Evolutionary conservation across 441 rosid genomes (phyloP), one percentile per base, ranked within the genome.

Genomic region (Bocquillonia castaneifolia): DNA sequence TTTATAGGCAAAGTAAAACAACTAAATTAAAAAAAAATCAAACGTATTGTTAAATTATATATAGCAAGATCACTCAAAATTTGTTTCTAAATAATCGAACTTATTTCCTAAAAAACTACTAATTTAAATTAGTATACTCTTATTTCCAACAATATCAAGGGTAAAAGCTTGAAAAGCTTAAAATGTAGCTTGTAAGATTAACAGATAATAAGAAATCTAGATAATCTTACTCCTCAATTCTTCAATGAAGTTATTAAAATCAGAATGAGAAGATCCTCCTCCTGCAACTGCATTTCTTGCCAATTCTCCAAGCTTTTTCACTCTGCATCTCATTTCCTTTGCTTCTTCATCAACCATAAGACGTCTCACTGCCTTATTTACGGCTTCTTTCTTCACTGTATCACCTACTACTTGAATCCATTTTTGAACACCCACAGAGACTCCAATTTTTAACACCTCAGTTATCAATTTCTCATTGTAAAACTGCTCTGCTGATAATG

Each of bases 241-340:
- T 74, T 78, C 70, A 26, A 86, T 57, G 6, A 86, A 57, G 36
- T 56, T 63, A 32, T 45, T 73, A 68, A 81, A 66, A 78, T 83
- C 85, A 40, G 72, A 76, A 57, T 57, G 65, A 26, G 92, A 89
- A 6, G 96, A 85, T n/a, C 96, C 93, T 22, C 83, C 86, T 66
- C 77, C 80, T 63, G 79, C 78, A 20, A 82, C 83, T 0, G 87
- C 85, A 7, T 68, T 77, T 68, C 68, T 77, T 10, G 90, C 90
- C 81, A 72, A 74, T 65, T 72, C 72, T 17, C 71, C 79, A 2
- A 82, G 42, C 1, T n/a, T 72, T 51, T 67, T 69, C 0, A 80
- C 82, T 56, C 69, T 77, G 20, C 3, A 51, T 4, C 86, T 81
- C 82, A 80, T 79, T 67, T 80, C 88, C 67, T 74, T 81, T 12